Evolutionary conservation across 2,329 filamentous ascomycete species (phyloP).

Genomic region (Chaetomiaceae sp.): DNA sequence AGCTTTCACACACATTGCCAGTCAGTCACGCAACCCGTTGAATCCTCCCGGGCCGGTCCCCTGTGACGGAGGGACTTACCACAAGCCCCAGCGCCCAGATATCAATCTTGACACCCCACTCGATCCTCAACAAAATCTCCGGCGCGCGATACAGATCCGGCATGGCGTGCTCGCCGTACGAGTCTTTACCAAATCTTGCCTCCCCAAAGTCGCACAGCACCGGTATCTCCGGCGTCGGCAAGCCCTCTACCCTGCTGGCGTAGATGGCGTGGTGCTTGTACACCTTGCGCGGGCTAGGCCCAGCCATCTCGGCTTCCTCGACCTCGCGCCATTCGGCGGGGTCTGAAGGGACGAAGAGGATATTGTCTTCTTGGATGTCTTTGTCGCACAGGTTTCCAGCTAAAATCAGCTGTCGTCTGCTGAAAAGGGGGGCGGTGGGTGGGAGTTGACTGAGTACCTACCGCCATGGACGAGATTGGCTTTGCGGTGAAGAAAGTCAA

Average conservation of each 20-base stretch:
- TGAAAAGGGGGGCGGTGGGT: too few species aligned
- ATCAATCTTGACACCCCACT: slow-evolving; percentile 13
- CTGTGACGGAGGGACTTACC: neutral
- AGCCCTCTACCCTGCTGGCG: neutral
- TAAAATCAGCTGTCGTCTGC: too few species aligned
- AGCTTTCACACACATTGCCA: neutral
- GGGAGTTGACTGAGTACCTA: neutral
- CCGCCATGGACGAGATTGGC: slow-evolving; percentile 8
- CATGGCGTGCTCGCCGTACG: slow-evolving; percentile 11
- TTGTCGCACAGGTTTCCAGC: too few species aligned
- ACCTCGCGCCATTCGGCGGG: neutral
- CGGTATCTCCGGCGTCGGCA: neutral
- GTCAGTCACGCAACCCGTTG: neutral
- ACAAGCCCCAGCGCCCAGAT: slow-evolving; percentile 10
- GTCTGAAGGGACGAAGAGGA: slow-evolving; percentile 2
- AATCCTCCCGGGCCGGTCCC: too few species aligned
- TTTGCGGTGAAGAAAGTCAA: slow-evolving; percentile 11
- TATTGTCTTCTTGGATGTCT: slow-evolving; percentile 15
- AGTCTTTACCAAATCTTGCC: slow-evolving; percentile 7
- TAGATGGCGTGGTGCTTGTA: slow-evolving; percentile 9
- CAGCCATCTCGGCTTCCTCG: slow-evolving; percentile 7
- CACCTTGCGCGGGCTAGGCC: slow-evolving; percentile 7
- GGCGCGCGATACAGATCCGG: slow-evolving; percentile 10
- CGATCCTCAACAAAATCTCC: slow-evolving; percentile 7
- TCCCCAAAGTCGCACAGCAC: slow-evolving; percentile 13